Evolutionary conservation across 441 rosid species (phyloP).

Genomic region (Pelargonium fulgidum): DNA sequence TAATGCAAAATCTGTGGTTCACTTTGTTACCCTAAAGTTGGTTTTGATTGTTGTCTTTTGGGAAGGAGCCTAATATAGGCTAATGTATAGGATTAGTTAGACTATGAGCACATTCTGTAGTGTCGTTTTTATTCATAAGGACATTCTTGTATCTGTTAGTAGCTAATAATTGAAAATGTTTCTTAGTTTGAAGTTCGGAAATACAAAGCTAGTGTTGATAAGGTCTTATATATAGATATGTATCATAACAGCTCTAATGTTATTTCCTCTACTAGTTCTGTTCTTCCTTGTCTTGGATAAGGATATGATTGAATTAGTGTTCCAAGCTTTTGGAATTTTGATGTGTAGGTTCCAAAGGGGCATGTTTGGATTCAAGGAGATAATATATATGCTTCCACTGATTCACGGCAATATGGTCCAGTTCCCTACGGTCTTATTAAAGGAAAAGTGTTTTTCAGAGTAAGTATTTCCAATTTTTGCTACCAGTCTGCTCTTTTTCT

Average conservation of each 20-base stretch:
- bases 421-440: conserved; percentile 68
- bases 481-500: background rate
- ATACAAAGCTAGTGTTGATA: background rate
- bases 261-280: background rate
- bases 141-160: too few species aligned
- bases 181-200: too few species aligned
- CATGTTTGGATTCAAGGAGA: conserved; percentile 92
- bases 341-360: conserved; percentile 68
- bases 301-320: background rate
- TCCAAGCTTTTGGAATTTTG: conserved; percentile 7
- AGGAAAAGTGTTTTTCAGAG: conserved; percentile 71
- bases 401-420: conserved; percentile 72
- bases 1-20: background rate
- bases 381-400: conserved; percentile 60
- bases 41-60: background rate
- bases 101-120: too few species aligned
- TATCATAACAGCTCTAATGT: background rate
- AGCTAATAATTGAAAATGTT: background rate
- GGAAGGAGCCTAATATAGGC: background rate
- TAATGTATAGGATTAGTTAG: background rate
- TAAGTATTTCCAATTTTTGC: conserved; percentile 22
- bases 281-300: background rate
- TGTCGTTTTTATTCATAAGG: too few species aligned
- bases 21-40: background rate
- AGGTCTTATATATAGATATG: background rate